phyloP scores from a whole-genome alignment of 1,139 yeast genomes.

The Kluyveromyces sp. region DNA sequence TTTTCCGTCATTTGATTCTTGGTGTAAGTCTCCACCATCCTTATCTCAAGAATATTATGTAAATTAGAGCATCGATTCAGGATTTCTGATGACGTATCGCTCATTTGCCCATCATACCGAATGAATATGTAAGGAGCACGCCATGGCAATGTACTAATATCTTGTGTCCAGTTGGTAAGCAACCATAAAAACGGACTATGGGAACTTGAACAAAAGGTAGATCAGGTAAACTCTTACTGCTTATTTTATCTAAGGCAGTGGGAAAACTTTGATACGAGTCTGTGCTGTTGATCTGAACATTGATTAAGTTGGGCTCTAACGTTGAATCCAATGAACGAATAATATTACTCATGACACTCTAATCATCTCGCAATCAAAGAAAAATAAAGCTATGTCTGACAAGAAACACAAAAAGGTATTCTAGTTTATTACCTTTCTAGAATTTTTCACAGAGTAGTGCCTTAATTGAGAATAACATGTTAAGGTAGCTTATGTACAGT shows the following conservation, averaged over 20 bases:
- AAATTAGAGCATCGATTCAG: conserved; percentile 26
- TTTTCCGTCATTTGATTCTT: neutral
- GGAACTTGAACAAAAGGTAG: conserved; percentile 52
- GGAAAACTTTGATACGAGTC: conserved; percentile 58
- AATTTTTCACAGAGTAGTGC: no score
- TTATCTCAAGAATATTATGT: conserved; percentile 23
- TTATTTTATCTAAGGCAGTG: conserved; percentile 33
- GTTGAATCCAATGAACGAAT: neutral
- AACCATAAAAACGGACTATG: conserved; percentile 68
- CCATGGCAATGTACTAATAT: conserved; percentile 74
- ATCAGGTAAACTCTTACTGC: conserved; percentile 25
- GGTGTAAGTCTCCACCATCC: conserved; percentile 5
- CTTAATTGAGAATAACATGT: no score
- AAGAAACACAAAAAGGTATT: no score
- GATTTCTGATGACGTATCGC: conserved; percentile 20
- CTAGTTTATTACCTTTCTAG: no score
- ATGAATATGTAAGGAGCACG: conserved; percentile 72
- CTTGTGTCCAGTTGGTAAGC: conserved; percentile 46
- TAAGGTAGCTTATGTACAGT: no score
- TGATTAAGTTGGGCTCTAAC: conserved; percentile 9
- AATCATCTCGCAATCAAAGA: neutral
- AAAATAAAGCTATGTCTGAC: no score
- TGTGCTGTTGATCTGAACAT: conserved; percentile 35
- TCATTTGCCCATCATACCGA: conserved; percentile 40
- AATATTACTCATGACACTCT: neutral